Evolutionary conservation across 2,329 filamentous ascomycete species (phyloP).

Genomic region (Penicillium hordei): DNA sequence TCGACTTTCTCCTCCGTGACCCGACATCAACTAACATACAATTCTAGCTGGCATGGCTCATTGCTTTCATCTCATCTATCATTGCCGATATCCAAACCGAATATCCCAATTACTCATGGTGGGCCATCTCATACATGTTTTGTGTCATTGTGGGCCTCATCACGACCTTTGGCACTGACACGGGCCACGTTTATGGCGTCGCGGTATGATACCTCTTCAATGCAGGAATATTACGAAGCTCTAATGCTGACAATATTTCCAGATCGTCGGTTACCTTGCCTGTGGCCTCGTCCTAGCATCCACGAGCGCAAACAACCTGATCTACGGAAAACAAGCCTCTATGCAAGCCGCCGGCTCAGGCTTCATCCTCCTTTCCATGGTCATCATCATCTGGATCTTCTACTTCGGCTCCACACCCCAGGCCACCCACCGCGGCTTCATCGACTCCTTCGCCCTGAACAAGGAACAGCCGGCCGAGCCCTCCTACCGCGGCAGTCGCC

Average conservation of each 20-base stretch:
- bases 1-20: conserved; percentile 12
- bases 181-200: conserved; percentile 84
- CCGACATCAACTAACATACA: conserved; percentile 11
- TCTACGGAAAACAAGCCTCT: conserved; percentile 69
- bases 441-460: conserved; percentile 92
- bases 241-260: conserved; percentile 28
- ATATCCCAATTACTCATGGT: conserved; percentile 91
- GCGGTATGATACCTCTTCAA: conserved; percentile 55
- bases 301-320: conserved; percentile 79
- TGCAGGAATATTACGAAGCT: background rate
- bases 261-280: conserved; percentile 81
- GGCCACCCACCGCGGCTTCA: conserved; percentile 80
- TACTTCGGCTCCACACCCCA: conserved; percentile 95
- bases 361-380: conserved; percentile 90
- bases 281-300: conserved; percentile 82
- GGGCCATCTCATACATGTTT: conserved; percentile 81
- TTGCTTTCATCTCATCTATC: conserved; percentile 83
- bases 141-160: conserved; percentile 78
- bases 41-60: conserved; percentile 84
- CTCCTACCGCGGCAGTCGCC: conserved; percentile 63
- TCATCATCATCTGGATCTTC: conserved; percentile 95
- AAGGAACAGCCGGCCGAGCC: conserved; percentile 65
- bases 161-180: conserved; percentile 79
- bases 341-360: conserved; percentile 87
- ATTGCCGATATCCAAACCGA: conserved; percentile 59